Percentiles rank a stretch among this genome's conserved stretches.
Conservation (phyloP, 2,329 filamentous ascomycete genomes). For the Fusarium falciforme region DNA sequence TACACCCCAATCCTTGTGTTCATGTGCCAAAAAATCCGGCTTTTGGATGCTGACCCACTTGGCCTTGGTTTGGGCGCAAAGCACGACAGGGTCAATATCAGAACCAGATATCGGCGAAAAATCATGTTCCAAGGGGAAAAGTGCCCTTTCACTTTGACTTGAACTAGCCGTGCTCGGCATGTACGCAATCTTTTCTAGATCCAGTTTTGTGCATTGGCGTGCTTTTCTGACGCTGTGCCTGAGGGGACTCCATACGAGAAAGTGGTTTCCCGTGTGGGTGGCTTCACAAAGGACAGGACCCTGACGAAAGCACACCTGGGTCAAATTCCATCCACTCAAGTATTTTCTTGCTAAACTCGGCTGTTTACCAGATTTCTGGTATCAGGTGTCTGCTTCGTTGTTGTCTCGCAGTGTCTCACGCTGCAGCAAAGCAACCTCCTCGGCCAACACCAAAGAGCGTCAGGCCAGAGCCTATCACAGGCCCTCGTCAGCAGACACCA, state of each 20-base stretch:
- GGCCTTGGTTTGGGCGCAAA: conserved; percentile 34
- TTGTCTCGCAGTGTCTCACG: conserved; percentile 14
- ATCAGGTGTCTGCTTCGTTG: conserved; percentile 23
- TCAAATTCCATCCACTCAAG: not conserved
- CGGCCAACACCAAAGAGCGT: not conserved
- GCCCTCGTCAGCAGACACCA: conserved; percentile 35
- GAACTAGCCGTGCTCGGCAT: conserved; percentile 1
- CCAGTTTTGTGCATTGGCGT: conserved; percentile 13
- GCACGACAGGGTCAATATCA: conserved; percentile 7
- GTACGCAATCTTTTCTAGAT: conserved; percentile 19
- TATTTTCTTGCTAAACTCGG: not conserved
- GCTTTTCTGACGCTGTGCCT: not conserved
- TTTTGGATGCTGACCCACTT: conserved; percentile 41
- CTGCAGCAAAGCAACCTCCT: conserved; percentile 6
- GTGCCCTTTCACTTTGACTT: conserved; percentile 3
- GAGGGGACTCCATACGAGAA: not conserved
- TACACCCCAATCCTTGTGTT: conserved; percentile 32
- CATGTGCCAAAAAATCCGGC: conserved; percentile 37
- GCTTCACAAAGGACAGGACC: not conserved
- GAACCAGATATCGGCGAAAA: conserved; percentile 2
- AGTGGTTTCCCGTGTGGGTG: not conserved
- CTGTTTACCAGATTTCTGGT: not conserved
- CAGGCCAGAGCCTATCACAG: conserved; percentile 29
- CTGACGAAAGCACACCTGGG: not conserved
- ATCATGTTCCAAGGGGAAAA: not conserved